Evolutionary conservation across 169 alveolate genomes (phyloP).

Genomic region (Plasmodium inui): DNA sequence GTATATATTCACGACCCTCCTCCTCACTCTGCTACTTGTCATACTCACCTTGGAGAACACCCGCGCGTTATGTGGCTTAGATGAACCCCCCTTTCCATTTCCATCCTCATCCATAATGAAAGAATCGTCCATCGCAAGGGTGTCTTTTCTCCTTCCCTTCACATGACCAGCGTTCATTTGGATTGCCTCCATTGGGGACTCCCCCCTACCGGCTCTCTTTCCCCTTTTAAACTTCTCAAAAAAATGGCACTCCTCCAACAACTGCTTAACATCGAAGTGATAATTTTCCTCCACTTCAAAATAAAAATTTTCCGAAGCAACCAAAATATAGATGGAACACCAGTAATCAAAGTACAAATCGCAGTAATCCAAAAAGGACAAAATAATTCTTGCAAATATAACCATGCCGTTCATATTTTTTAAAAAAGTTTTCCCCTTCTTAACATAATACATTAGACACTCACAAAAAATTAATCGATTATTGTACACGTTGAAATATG

Average conservation of each 20-base stretch:
- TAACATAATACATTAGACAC: constrained; percentile 41
- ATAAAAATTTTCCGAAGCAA: constrained; percentile 65
- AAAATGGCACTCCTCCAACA: constrained; percentile 8
- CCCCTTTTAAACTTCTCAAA: background rate
- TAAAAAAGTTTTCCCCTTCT: constrained; percentile 14
- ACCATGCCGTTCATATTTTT: constrained; percentile 3
- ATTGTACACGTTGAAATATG: constrained; percentile 29
- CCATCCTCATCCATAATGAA: constrained; percentile 5
- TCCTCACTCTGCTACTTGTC: background rate
- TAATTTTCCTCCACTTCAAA: constrained; percentile 21
- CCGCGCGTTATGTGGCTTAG: background rate
- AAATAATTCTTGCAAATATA: constrained; percentile 65
- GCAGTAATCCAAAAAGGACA: constrained; percentile 48
- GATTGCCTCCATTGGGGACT: background rate
- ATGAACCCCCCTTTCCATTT: constrained; percentile 21
- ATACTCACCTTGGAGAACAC: background rate
- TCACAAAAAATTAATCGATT: constrained; percentile 56
- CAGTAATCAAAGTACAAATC: constrained; percentile 50
- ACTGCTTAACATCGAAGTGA: background rate
- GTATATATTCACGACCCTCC: constrained; percentile 43
- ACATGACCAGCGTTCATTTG: background rate
- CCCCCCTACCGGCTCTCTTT: background rate
- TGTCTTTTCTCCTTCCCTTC: background rate
- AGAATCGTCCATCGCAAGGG: background rate
- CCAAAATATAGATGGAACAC: constrained; percentile 58